Percentiles rank a stretch among this genome's conserved stretches.
Evolutionary conservation across 306 rosid genomes (phyloP).

Genomic region (Vigna radiata): DNA sequence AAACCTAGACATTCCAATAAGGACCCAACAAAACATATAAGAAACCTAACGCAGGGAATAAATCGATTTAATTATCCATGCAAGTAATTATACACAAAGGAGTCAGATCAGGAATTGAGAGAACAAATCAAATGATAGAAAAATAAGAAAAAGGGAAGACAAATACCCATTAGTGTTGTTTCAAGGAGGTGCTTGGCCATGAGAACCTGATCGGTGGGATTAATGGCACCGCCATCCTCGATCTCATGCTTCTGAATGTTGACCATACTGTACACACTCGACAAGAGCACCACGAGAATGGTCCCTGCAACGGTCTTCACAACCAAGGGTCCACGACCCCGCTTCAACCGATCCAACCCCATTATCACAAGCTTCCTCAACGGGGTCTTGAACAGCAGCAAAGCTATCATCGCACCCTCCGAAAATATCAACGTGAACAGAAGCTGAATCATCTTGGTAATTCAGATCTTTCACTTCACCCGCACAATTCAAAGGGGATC

Average conservation of each 20-base stretch:
- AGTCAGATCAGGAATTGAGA: slow-evolving; percentile 4
- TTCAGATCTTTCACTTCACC: slow-evolving; percentile 33
- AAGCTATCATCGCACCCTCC: slow-evolving; percentile 65
- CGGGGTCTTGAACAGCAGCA: slow-evolving; percentile 81
- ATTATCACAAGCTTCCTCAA: slow-evolving; percentile 76
- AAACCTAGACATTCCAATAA: slow-evolving; percentile 20
- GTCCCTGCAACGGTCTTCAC: slow-evolving; percentile 82
- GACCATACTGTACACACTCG: slow-evolving; percentile 64
- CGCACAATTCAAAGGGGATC: slow-evolving; percentile 30
- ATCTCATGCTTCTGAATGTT: slow-evolving; percentile 70
- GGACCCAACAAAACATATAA: slow-evolving; percentile 12
- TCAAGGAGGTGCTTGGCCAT: slow-evolving; percentile 85
- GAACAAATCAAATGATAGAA: neutral
- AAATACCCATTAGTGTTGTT: slow-evolving; percentile 88
- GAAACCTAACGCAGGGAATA: slow-evolving; percentile 2
- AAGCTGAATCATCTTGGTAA: slow-evolving; percentile 66
- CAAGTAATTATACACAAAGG: neutral
- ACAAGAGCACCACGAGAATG: slow-evolving; percentile 52
- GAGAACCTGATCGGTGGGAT: slow-evolving; percentile 97
- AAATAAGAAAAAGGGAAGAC: neutral
- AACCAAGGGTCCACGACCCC: slow-evolving; percentile 82
- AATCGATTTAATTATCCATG: slow-evolving; percentile 28
- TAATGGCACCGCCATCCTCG: slow-evolving; percentile 59
- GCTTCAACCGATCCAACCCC: slow-evolving; percentile 81
- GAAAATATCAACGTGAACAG: slow-evolving; percentile 62